A percentile compares a stretch with the other conserved stretches of the same genome.
These are phyloP conservation scores for Ceratobasidium sp. DNA, from an alignment of 1,284 basidiomycete species.

Conservation along the genomic window DNA sequence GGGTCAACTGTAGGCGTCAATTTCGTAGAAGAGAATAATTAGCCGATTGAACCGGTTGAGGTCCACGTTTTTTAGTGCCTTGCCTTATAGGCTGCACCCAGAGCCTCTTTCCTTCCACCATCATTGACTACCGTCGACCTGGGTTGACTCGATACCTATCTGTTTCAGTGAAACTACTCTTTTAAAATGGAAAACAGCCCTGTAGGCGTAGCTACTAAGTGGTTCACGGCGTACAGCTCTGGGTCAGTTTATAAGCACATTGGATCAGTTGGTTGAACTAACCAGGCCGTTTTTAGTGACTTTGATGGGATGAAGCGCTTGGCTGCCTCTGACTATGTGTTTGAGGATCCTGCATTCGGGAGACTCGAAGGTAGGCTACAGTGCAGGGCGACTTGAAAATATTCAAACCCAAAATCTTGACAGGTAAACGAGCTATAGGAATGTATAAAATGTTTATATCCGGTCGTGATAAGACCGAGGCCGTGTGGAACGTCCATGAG, in stretches of 20 bases:
- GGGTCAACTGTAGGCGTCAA: not conserved
- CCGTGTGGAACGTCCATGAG: slow-evolving; percentile 34
- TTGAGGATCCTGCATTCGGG: slow-evolving; percentile 27
- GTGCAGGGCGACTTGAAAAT: no score
- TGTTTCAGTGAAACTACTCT: no score
- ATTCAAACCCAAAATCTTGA: no score
- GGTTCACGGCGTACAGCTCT: slow-evolving; percentile 27
- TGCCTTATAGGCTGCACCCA: no score
- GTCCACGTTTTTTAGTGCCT: not conserved
- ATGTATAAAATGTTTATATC: slow-evolving; percentile 37
- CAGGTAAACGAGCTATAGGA: slow-evolving; percentile 11
- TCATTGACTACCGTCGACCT: not conserved
- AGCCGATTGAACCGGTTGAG: not conserved
- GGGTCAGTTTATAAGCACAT: slow-evolving; percentile 20
- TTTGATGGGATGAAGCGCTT: slow-evolving; percentile 23
- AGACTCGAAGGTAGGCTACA: slow-evolving; percentile 19
- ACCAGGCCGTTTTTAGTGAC: not conserved
- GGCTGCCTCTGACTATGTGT: slow-evolving; percentile 13
- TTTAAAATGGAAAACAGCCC: slow-evolving; percentile 21
- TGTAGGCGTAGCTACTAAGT: slow-evolving; percentile 13
- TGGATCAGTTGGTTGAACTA: not conserved
- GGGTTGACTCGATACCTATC: not conserved
- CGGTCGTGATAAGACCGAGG: slow-evolving; percentile 21
- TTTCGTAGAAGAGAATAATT: not conserved
- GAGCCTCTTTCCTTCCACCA: not conserved